Conservation (phyloP, 768 basidiomycete genomes). For the Suillus spraguei region DNA sequence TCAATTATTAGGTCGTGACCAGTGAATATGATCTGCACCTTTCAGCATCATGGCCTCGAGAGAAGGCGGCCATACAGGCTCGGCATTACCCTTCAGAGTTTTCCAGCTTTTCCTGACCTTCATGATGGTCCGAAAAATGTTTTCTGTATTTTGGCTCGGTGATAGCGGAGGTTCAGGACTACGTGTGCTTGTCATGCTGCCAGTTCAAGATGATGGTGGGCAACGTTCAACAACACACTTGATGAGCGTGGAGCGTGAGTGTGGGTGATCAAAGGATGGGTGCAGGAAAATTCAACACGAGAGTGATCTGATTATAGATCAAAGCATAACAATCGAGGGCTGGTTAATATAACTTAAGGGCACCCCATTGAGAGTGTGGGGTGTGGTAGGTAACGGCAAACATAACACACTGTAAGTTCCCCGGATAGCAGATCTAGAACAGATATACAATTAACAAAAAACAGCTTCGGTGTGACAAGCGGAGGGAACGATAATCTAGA, state of each 20-base stretch:
- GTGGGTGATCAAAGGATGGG: conserved; percentile 12
- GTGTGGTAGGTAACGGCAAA: conserved; percentile 21
- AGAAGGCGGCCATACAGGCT: conserved; percentile 79
- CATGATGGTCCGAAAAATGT: conserved; percentile 68
- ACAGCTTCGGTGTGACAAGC: not conserved
- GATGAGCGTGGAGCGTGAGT: conserved; percentile 7
- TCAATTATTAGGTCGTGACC: conserved; percentile 12
- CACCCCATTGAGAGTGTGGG: not conserved
- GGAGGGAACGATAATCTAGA: conserved; percentile 6
- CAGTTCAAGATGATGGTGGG: not conserved
- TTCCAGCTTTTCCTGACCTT: conserved; percentile 76
- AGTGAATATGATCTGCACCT: conserved; percentile 44
- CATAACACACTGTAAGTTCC: conserved; percentile 13
- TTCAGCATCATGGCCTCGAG: conserved; percentile 78
- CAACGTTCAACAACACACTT: not conserved
- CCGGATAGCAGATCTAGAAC: conserved; percentile 20
- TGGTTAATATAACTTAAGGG: conserved; percentile 27
- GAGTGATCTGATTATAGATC: conserved; percentile 7
- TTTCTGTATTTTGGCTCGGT: conserved; percentile 34
- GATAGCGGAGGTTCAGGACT: conserved; percentile 11
- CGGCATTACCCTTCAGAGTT: conserved; percentile 63
- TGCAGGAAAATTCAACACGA: conserved; percentile 17
- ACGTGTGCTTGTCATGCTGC: not conserved
- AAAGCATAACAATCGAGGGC: conserved; percentile 9
- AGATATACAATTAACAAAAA: conserved; percentile 14